Evolutionary conservation across 1,284 basidiomycete genomes (phyloP), one percentile per base, ranked within the genome.

Genomic region (Exsudoporus floridanus): DNA sequence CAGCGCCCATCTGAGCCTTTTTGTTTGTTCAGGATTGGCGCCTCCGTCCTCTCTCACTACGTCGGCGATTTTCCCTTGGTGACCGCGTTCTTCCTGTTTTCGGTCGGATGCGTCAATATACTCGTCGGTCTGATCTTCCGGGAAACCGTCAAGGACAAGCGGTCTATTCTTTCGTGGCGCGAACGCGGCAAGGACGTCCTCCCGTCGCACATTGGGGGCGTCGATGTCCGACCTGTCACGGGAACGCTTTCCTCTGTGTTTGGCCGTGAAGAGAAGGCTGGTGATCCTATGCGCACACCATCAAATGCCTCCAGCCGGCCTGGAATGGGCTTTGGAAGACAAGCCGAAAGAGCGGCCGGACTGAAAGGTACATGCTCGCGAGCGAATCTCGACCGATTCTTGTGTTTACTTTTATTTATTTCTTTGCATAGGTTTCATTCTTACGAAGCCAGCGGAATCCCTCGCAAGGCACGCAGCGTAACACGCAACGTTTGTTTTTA

Each of bases 21-120:
- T 36, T 13, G 25, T 33, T 21, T 18, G 12, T n/a, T 8, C 52
- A 83, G 81, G 8, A 83, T 93, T 60, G 88, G 88, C 18, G 86
- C 88, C 0, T 83, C 86, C 46, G 83, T 93, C 43, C 84, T 94
- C 55, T 90, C 89, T 1, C 90, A 92, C 70, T 85, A 84, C 62
- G 85, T 90, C 51, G 79, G 84, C 58, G 79, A 80, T 56, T 92
- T 94, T 70, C 81, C 90, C 1, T 84, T 93, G 60, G 90, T 93
- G 52, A 79, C 90, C 2, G 87, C 86, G 16, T 92, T 93, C 81
- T 81, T 94, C 71, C 78, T 95, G 60, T 94, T 95, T 73, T 77
- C 91, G 43, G 67, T 94, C 49, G 92, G 90, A 2, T 89, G 89
- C 66, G 66, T 90, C 62, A 94, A 96, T 77, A 84, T 92, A 56